Evolutionary conservation across 1,284 basidiomycete species (phyloP).

Genomic region (Ceratobasidium sp.): DNA sequence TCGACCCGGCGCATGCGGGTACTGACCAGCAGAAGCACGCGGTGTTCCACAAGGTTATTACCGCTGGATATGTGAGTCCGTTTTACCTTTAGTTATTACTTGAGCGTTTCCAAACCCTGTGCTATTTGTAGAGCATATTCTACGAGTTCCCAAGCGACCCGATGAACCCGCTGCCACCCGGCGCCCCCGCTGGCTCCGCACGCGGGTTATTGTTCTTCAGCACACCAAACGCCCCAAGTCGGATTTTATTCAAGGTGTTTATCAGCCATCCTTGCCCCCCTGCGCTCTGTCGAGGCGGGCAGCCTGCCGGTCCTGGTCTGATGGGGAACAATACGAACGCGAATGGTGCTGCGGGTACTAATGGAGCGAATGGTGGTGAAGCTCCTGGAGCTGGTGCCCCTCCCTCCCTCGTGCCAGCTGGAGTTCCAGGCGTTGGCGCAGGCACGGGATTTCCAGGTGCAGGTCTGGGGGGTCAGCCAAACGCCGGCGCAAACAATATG

Average conservation of each 20-base stretch:
- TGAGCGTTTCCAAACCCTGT: background rate
- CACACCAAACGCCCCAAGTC: conserved; percentile 11
- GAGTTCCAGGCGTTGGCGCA: background rate
- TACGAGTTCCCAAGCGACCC: conserved; percentile 35
- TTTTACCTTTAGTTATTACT: background rate
- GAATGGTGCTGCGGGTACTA: background rate
- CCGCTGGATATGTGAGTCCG: conserved; percentile 22
- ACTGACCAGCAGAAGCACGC: conserved; percentile 32
- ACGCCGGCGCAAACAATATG: background rate
- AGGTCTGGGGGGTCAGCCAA: background rate
- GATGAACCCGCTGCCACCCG: background rate
- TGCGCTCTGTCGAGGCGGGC: conserved; percentile 27
- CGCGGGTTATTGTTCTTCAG: conserved; percentile 35
- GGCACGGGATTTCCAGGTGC: conserved; percentile 2
- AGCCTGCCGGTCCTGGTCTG: conserved; percentile 26
- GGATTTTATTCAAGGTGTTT: conserved; percentile 38
- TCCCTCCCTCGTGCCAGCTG: background rate
- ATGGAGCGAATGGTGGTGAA: background rate
- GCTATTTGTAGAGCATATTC: conserved; percentile 16
- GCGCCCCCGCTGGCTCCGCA: background rate
- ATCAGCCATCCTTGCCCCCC: conserved; percentile 22
- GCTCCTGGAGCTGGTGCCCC: background rate
- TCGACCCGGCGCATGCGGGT: conserved; percentile 17
- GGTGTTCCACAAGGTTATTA: conserved; percentile 36
- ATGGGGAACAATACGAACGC: background rate